Evolutionary conservation across 768 basidiomycete species (phyloP), one percentile per base, ranked within the genome.

Genomic region (Calocybe cyanea): DNA sequence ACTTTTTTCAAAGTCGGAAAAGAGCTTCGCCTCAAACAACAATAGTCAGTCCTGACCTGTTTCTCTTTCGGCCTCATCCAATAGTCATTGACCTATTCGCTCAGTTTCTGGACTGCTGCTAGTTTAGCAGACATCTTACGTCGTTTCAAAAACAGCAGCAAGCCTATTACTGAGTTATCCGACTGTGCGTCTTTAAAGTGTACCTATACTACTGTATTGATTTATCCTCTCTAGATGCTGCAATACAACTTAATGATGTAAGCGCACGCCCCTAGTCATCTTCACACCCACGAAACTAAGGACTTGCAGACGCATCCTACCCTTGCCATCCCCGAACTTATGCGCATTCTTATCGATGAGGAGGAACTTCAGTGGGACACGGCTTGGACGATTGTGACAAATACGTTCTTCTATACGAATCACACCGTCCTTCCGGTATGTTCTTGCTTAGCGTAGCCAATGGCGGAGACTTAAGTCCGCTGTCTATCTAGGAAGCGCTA

Each of bases 351-450:
- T 20, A 68, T 89, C 54, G 95, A 98, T 57, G 95, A 98, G 30
- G 95, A 98, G 63, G 90, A 93, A 28, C 58, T 93, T 15, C 55
- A 69, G 1, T 99, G 92, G 88, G 79, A 81, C 51, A 56, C 65
- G 13, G 94, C 96, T 3, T 99, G 96, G 96, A 64, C 73, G 18
- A 91, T 98, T 55, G 83, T 86, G 36, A 90, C 82, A 42, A 85
- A 85, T 60, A 92, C 89, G 2, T 94, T 96, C 72, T 92, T 89
- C 66, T 98, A 92, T 71, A 97, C 93, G 8, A 96, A 95, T 63
- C 93, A 92, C 65, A 92, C 90, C 7, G 93, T 98, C 23, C 72
- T 96, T 23, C 89, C 92, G 18, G 91, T 86, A 32, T 56, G 80
- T 75, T 55, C 38, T 39, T 13, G 47, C 25, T 13, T 5, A 18